A percentile compares a stretch with the other conserved stretches of the same genome.
Evolutionary conservation across 2,329 filamentous ascomycete genomes (phyloP).

Genomic region (Beauveria australis): DNA sequence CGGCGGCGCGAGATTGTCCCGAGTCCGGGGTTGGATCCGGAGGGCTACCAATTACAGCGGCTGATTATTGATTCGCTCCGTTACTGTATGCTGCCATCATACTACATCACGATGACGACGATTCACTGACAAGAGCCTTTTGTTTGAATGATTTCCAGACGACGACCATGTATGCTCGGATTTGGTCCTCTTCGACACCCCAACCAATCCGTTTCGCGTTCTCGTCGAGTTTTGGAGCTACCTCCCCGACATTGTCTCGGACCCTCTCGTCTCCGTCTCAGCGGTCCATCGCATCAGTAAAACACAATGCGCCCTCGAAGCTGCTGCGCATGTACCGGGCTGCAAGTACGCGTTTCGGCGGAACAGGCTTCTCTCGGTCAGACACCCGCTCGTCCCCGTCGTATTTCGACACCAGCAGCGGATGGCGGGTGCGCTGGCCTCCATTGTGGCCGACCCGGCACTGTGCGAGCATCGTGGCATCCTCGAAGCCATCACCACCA

Average conservation of each 20-base stretch:
- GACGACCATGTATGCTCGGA: conserved; percentile 6
- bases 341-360: neutral
- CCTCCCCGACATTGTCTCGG: conserved; percentile 10
- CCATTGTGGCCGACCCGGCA: conserved; percentile 2
- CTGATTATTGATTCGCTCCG: conserved; percentile 9
- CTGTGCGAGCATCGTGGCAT: conserved; percentile 1
- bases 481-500: conserved; percentile 1
- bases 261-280: conserved; percentile 8
- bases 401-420: conserved; percentile 11
- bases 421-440: conserved; percentile 5
- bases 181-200: conserved; percentile 13
- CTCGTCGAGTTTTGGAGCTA: conserved; percentile 9
- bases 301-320: neutral
- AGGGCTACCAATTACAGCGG: conserved; percentile 8
- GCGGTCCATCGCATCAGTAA: conserved; percentile 11
- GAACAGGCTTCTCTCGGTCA: conserved; percentile 5
- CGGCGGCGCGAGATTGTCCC: neutral
- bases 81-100: conserved; percentile 5
- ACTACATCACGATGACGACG: too few relatives aligned
- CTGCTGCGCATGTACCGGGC: neutral
- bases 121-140: too few relatives aligned
- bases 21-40: conserved; percentile 4
- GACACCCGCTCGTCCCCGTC: conserved; percentile 5
- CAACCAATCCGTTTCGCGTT: conserved; percentile 6
- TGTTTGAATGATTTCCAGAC: neutral